phyloP scores from a whole-genome alignment of 306 rosid genomes.

The Datisca glomerata region DNA sequence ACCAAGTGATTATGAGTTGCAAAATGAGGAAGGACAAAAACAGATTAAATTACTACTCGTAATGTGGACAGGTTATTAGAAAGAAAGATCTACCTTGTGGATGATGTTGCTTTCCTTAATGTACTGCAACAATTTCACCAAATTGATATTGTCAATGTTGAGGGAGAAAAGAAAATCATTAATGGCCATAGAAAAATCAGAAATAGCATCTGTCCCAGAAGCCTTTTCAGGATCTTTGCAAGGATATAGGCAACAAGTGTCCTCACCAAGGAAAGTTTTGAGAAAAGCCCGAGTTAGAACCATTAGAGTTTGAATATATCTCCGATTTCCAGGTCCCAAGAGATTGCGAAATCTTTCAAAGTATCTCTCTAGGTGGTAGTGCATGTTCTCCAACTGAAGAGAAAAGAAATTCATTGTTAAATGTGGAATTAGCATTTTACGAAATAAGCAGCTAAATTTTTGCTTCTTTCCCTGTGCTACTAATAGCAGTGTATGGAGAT shows the following conservation, averaged over 20 bases:
- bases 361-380: conserved; percentile 52
- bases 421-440: too few species aligned
- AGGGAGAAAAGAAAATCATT: conserved; percentile 77
- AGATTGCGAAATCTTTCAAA: conserved; percentile 57
- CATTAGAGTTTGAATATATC: conserved; percentile 87
- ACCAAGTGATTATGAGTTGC: too few species aligned
- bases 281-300: conserved; percentile 65
- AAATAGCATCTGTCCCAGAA: conserved; percentile 27
- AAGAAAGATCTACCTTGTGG: conserved; percentile 65
- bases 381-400: conserved; percentile 74
- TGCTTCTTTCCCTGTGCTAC: too few species aligned
- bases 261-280: conserved; percentile 31
- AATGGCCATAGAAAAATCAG: conserved; percentile 55
- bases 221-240: conserved; percentile 25
- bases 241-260: conserved; percentile 18
- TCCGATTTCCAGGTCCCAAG: conserved; percentile 83
- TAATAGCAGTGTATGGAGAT: too few species aligned
- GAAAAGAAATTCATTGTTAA: conserved; percentile 11
- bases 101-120: conserved; percentile 84
- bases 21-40: background rate
- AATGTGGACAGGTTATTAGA: background rate
- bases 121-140: conserved; percentile 69
- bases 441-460: too few species aligned
- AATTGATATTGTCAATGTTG: conserved; percentile 78
- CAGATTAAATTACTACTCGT: background rate